phyloP scores from a whole-genome alignment of 306 rosid genomes.

The Vigna unguiculata region DNA sequence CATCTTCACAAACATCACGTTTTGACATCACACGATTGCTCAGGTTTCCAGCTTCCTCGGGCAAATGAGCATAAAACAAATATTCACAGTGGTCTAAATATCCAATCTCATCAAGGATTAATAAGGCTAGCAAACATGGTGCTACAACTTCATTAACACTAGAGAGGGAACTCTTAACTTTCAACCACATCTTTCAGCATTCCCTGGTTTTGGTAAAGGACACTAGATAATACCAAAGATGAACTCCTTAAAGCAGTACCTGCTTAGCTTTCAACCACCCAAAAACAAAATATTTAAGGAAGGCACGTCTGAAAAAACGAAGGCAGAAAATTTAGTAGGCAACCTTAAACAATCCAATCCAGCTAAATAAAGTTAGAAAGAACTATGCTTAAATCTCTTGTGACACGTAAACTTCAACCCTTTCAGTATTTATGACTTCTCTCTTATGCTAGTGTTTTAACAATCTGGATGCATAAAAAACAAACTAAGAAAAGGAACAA shows the following conservation, averaged over 20 bases:
- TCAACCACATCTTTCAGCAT: conserved; percentile 97
- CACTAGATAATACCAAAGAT: conserved; percentile 45
- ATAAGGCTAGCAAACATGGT: conserved; percentile 55
- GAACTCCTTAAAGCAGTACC: conserved; percentile 36
- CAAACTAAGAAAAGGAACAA: background rate
- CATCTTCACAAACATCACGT: conserved; percentile 71
- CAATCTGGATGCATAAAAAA: conserved; percentile 11
- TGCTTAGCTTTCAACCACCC: conserved; percentile 39
- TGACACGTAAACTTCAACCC: background rate
- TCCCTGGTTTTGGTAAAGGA: conserved; percentile 63
- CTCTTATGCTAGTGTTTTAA: conserved; percentile 9
- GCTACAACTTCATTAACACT: conserved; percentile 51
- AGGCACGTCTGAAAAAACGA: conserved; percentile 50
- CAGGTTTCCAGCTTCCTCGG: conserved; percentile 45
- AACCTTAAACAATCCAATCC: conserved; percentile 27
- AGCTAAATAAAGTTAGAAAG: background rate
- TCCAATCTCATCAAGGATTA: conserved; percentile 58
- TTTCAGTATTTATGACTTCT: background rate
- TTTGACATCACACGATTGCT: conserved; percentile 50
- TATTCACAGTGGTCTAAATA: conserved; percentile 46
- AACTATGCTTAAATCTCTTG: background rate
- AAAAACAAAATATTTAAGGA: conserved; percentile 4
- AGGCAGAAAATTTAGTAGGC: conserved; percentile 4
- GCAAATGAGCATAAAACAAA: conserved; percentile 48
- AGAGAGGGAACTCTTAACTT: conserved; percentile 56